phyloP scores from a whole-genome alignment of 2,329 filamentous ascomycete genomes.

The Fusarium odoratissimum region DNA sequence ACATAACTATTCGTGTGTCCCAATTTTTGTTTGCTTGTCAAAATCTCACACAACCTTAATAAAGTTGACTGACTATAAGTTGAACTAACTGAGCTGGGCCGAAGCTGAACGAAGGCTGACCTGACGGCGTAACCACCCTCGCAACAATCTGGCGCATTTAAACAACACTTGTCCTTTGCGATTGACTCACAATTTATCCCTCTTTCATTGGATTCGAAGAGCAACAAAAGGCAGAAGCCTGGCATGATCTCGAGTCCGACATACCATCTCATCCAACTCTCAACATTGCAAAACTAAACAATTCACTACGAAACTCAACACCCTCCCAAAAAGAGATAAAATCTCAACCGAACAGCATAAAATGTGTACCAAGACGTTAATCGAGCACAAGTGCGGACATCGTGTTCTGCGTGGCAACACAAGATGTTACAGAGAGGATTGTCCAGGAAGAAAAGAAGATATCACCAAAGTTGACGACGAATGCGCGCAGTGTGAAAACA shows the following conservation, averaged over 20 bases:
- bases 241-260: not conserved
- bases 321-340: not conserved
- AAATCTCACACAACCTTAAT: not conserved
- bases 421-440: constrained; percentile 50
- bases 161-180: constrained; percentile 7
- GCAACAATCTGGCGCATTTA: constrained; percentile 1
- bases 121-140: constrained; percentile 16
- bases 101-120: constrained; percentile 1
- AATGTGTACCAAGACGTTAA: constrained; percentile 51
- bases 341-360: not conserved
- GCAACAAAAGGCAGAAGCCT: not conserved
- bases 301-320: not conserved
- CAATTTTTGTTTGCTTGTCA: not conserved
- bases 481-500: constrained; percentile 51
- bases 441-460: constrained; percentile 48
- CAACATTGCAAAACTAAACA: not conserved
- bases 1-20: constrained; percentile 15
- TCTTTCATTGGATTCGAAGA: not conserved
- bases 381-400: constrained; percentile 54
- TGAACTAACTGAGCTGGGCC: not conserved
- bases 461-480: constrained; percentile 47
- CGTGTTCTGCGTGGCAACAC: constrained; percentile 51
- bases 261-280: not conserved
- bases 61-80: not conserved
- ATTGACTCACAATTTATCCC: not conserved